These are phyloP conservation scores for Cystobasidium tubakii DNA, from an alignment of 768 basidiomycete genomes.

Conservation along the genomic window DNA sequence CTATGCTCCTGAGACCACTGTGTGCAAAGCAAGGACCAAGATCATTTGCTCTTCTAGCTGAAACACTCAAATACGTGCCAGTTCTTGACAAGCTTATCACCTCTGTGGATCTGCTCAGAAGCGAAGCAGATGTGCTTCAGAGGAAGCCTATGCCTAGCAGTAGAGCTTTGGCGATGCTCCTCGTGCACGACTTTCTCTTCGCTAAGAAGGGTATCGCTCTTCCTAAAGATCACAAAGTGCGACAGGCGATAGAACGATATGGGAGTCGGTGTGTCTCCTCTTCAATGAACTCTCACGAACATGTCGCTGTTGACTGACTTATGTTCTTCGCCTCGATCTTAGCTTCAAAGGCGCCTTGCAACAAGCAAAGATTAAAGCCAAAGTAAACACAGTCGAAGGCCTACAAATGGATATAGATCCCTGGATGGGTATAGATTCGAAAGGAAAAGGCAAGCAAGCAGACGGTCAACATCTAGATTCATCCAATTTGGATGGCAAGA, in stretches of 20 bases:
- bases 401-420: constrained; percentile 43
- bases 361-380: constrained; percentile 65
- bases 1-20: not conserved
- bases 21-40: constrained; percentile 12
- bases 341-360: constrained; percentile 42
- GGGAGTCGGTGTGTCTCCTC: constrained; percentile 43
- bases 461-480: constrained; percentile 37
- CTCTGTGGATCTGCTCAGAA: constrained; percentile 31
- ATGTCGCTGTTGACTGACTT: not conserved
- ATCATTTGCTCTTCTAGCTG: constrained; percentile 19
- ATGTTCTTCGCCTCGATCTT: not conserved
- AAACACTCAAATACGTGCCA: constrained; percentile 32
- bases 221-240: constrained; percentile 87
- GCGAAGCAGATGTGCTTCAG: constrained; percentile 48
- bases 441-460: constrained; percentile 42
- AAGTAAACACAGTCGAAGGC: constrained; percentile 61
- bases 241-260: constrained; percentile 71
- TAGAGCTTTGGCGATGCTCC: constrained; percentile 67
- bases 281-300: not conserved
- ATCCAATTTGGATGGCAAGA: constrained; percentile 36
- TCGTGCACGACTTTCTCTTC: constrained; percentile 84
- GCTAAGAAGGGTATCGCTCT: constrained; percentile 73
- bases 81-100: constrained; percentile 16
- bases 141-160: constrained; percentile 66
- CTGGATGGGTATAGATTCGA: constrained; percentile 37